Evolutionary conservation across 108 stramenopile species (phyloP), one percentile per base, ranked within the genome.

Genomic region (Discostella stelligeroides): DNA sequence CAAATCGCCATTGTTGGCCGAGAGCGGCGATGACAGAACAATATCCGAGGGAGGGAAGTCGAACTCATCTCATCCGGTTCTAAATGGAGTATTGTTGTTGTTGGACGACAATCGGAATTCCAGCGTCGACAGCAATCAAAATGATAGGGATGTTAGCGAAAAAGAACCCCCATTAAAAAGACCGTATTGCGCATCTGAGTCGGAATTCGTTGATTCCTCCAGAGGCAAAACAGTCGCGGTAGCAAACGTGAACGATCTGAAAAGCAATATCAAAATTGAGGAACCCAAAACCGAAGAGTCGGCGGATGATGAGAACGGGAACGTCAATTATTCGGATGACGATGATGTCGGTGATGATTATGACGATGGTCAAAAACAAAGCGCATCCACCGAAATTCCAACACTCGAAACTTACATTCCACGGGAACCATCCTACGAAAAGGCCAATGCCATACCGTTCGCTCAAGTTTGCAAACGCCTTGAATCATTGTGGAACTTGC

Each of bases 391-490:
- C 21, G 70, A 80, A 30, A 54, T 70, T 24, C 63, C 43, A 21
- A 66, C 83, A 10, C 69, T 68, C 2, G 71, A 80, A 6, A 67
- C 43, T 12, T 70, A 74, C 66, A 39, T 50, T 0, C 66, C 64
- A 6, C 46, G 63, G 14, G 86, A 87, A 64, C 92, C 92, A 34
- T 76, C 73, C 39, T 86, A 84, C 62, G 55, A 69, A 29, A 80
- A 70, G 56, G 84, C 85, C 47, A 84, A 88, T 61, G 50, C 70
- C 57, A 43, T 89, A 9, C 58, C 73, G 7, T 93, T 93, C 56
- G 53, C 54, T 53, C 43, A 46, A 6, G 46, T 90, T 23, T 84
- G 84, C 63, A 17, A 68, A 18, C 79, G 85, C 23, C 63, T 90
- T 71, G 89, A 93, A 70, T 50, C 48, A 27, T 24, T 90, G 15